These are phyloP conservation scores for Coniochaeta ligniaria DNA, from an alignment of 2,329 filamentous ascomycete species.

Conservation along the genomic window DNA sequence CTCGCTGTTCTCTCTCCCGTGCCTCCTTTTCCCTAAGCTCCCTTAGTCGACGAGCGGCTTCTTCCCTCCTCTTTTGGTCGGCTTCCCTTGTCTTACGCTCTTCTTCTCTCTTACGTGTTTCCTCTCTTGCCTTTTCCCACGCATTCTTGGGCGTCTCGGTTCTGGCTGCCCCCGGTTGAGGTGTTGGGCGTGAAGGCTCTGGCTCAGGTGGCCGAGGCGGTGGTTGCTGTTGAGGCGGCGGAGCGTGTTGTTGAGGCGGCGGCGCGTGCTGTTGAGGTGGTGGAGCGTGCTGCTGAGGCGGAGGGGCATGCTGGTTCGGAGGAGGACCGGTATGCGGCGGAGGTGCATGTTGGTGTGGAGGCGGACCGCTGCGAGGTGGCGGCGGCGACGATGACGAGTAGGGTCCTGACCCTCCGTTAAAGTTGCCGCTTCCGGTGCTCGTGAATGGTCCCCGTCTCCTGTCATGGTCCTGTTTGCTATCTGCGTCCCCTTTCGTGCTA, in stretches of 20 bases:
- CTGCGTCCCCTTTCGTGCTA: slow-evolving; percentile 13
- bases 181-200: slow-evolving; percentile 15
- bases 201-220: slow-evolving; percentile 14
- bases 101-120: slow-evolving; percentile 56
- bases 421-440: slow-evolving; percentile 19
- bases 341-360: slow-evolving; percentile 16
- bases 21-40: slow-evolving; percentile 24
- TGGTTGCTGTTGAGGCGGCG: slow-evolving; percentile 11
- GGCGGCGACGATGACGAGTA: slow-evolving; percentile 20
- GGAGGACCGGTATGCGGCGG: slow-evolving; percentile 22
- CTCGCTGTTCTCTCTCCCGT: slow-evolving; percentile 26
- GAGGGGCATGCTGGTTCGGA: slow-evolving; percentile 14
- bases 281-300: slow-evolving; percentile 4
- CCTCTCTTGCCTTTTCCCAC: slow-evolving; percentile 65
- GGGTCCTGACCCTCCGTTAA: slow-evolving; percentile 19
- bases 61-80: slow-evolving; percentile 52
- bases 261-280: no score
- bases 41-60: slow-evolving; percentile 42
- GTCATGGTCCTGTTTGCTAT: slow-evolving; percentile 9
- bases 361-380: slow-evolving; percentile 20
- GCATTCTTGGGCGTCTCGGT: slow-evolving; percentile 36
- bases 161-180: slow-evolving; percentile 17
- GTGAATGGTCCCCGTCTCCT: slow-evolving; percentile 11
- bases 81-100: slow-evolving; percentile 55
- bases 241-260: background rate